phyloP scores from a whole-genome alignment of 305 asterid species.

The Solanum hybrid region DNA sequence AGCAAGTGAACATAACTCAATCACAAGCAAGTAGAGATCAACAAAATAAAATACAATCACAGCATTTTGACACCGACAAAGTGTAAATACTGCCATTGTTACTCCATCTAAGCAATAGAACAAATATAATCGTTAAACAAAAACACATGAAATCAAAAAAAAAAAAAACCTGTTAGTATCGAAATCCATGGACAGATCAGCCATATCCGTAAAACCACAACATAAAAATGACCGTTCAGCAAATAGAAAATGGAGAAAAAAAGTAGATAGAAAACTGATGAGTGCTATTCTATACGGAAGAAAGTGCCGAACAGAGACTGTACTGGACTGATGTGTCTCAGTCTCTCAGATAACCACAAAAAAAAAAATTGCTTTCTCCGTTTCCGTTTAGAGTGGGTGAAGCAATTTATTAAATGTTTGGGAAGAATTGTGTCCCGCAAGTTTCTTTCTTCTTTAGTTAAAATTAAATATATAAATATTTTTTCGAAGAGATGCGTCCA shows the following conservation, averaged over 20 bases:
- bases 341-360: background rate
- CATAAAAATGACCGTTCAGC: background rate
- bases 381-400: background rate
- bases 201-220: background rate
- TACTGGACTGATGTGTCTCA: background rate
- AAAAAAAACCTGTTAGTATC: background rate
- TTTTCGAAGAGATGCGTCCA: background rate
- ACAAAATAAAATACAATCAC: background rate
- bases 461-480: background rate
- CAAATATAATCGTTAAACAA: background rate
- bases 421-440: background rate
- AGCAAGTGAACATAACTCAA: background rate
- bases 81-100: background rate
- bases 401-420: background rate
- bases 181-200: conserved; percentile 1
- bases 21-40: background rate
- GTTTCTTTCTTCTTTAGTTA: background rate
- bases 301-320: background rate
- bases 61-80: background rate
- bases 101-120: background rate
- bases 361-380: background rate
- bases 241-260: background rate
- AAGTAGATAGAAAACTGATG: background rate
- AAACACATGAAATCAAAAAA: background rate
- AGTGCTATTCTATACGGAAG: background rate